Percentiles rank a stretch among this genome's conserved stretches.
These are phyloP conservation scores for Plasmodium cynomolgi DNA, from an alignment of 169 alveolate genomes.

Conservation along the genomic window DNA sequence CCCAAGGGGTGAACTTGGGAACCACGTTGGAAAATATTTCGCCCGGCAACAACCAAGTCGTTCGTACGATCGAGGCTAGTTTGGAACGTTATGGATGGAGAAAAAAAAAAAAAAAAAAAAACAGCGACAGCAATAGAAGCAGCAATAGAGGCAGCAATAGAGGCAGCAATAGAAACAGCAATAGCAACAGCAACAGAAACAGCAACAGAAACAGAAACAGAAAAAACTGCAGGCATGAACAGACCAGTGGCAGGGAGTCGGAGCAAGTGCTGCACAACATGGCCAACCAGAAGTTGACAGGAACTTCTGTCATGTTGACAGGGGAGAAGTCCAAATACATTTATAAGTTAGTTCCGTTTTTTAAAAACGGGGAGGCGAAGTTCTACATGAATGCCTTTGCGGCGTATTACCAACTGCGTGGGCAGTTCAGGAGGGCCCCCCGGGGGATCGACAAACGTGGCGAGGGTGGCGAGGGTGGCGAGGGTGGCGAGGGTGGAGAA, in stretches of 20 bases:
- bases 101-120: background rate
- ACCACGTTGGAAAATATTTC: background rate
- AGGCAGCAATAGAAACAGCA: too few relatives aligned
- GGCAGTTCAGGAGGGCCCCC: background rate
- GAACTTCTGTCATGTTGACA: slow-evolving; percentile 53
- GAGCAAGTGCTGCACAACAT: slow-evolving; percentile 26
- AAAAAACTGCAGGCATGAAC: background rate
- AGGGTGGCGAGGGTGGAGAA: too few relatives aligned
- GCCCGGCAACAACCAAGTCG: background rate
- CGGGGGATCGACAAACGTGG: background rate
- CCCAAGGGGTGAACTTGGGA: background rate
- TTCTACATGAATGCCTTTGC: slow-evolving; percentile 13
- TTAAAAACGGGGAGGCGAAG: slow-evolving; percentile 66
- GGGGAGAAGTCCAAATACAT: slow-evolving; percentile 48
- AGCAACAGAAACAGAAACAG: too few relatives aligned
- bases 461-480: background rate
- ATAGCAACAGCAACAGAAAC: too few relatives aligned
- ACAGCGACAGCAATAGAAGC: too few relatives aligned
- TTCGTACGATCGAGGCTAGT: background rate
- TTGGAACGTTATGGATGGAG: background rate
- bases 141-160: too few relatives aligned
- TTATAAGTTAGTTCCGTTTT: slow-evolving; percentile 58
- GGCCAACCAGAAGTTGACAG: slow-evolving; percentile 34
- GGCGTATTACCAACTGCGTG: background rate
- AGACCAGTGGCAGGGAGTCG: background rate